Conservation (phyloP, 441 rosid species). For the Jatropha podagrica region DNA sequence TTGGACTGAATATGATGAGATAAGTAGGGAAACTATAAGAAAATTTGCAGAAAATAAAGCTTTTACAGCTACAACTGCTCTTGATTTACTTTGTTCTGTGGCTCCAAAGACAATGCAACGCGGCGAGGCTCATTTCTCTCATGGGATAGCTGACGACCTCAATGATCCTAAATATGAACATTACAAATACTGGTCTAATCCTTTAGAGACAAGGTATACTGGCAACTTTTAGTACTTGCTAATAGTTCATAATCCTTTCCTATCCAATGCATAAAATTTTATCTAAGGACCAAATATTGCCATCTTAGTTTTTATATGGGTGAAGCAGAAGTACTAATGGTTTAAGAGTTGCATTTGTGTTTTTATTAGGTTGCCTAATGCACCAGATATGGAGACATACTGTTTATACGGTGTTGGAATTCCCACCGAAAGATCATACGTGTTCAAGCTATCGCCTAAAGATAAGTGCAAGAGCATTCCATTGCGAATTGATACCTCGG, state of each 20-base stretch:
- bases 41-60: conserved; percentile 48
- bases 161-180: conserved; percentile 56
- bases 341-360: conserved; percentile 12
- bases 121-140: conserved; percentile 64
- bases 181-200: conserved; percentile 73
- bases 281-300: neutral
- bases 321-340: neutral
- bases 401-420: conserved; percentile 64
- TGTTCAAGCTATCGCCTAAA: conserved; percentile 45
- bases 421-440: conserved; percentile 64
- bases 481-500: conserved; percentile 49
- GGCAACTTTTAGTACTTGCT: neutral
- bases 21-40: conserved; percentile 40
- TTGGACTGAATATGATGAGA: conserved; percentile 60
- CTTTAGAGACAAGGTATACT: conserved; percentile 56
- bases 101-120: conserved; percentile 68
- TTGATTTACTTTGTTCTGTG: conserved; percentile 52
- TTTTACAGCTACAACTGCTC: conserved; percentile 44
- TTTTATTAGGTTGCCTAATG: conserved; percentile 54
- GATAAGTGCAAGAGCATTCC: conserved; percentile 50
- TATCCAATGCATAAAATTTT: neutral
- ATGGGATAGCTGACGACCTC: conserved; percentile 63
- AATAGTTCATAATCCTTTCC: too few species aligned
- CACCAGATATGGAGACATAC: conserved; percentile 68
- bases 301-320: neutral